Conservation (phyloP, 208 protist genomes). For the Wallacemonas rigidus region DNA sequence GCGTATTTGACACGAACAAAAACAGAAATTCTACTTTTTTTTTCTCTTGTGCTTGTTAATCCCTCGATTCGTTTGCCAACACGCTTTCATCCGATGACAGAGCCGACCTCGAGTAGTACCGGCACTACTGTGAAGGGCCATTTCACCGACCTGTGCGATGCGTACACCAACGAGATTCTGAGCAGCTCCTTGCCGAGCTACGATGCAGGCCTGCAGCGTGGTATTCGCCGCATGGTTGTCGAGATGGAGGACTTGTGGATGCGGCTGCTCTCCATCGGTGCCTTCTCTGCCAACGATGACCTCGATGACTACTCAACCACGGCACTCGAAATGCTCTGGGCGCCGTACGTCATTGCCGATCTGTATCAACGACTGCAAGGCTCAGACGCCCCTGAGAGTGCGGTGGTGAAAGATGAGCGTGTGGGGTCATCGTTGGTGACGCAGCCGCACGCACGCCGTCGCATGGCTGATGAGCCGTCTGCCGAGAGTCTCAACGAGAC, state of each 20-base stretch:
- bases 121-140: slow-evolving; percentile 59
- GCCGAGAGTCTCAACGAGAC: not conserved
- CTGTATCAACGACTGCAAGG: slow-evolving; percentile 80
- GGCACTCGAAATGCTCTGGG: slow-evolving; percentile 82
- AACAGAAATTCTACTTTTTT: not conserved
- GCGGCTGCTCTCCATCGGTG: slow-evolving; percentile 49
- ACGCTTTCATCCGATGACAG: not conserved
- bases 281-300: slow-evolving; percentile 81
- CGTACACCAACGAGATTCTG: slow-evolving; percentile 50
- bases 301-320: slow-evolving; percentile 85
- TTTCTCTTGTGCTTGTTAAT: not conserved
- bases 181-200: slow-evolving; percentile 35
- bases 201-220: slow-evolving; percentile 22
- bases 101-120: not conserved
- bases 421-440: not conserved
- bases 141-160: slow-evolving; percentile 51
- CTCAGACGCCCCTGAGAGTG: slow-evolving; percentile 22
- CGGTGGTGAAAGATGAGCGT: not conserved
- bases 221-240: slow-evolving; percentile 45
- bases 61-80: not conserved
- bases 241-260: slow-evolving; percentile 76
- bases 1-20: not conserved
- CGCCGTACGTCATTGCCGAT: slow-evolving; percentile 80
- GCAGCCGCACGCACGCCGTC: not conserved
- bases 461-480: slow-evolving; percentile 10